A percentile compares a stretch with the other conserved stretches of the same genome.
Evolutionary conservation across 768 basidiomycete genomes (phyloP).

Genomic region (Leccinellum albellum): DNA sequence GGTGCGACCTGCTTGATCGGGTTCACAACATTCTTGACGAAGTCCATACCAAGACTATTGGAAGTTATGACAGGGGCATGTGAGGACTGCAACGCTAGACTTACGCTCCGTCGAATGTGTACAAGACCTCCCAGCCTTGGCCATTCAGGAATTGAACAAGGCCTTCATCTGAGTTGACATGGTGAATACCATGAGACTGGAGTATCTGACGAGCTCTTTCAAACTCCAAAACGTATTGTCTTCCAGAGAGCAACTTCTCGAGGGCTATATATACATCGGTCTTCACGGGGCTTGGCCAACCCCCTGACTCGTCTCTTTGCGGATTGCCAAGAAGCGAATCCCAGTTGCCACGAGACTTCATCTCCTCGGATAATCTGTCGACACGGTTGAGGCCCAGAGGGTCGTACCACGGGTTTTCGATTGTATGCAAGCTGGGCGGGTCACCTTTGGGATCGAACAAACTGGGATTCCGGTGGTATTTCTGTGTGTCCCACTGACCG

Average conservation of each 20-base stretch:
- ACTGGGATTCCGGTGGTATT: slow-evolving; percentile 32
- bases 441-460: slow-evolving; percentile 20
- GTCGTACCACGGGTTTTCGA: slow-evolving; percentile 42
- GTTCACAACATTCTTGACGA: slow-evolving; percentile 38
- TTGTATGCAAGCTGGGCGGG: slow-evolving; percentile 29
- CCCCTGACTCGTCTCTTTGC: slow-evolving; percentile 13
- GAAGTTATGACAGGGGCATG: slow-evolving; percentile 5
- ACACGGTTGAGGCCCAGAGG: slow-evolving; percentile 35
- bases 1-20: slow-evolving; percentile 37
- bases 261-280: slow-evolving; percentile 19
- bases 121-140: slow-evolving; percentile 35
- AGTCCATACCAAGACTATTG: slow-evolving; percentile 41
- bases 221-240: slow-evolving; percentile 19
- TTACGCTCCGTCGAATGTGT: slow-evolving; percentile 40
- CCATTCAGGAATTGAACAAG: slow-evolving; percentile 28
- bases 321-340: slow-evolving; percentile 12
- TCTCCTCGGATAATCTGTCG: slow-evolving; percentile 32
- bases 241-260: slow-evolving; percentile 15
- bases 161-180: slow-evolving; percentile 25
- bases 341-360: slow-evolving; percentile 33
- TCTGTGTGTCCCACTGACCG: slow-evolving; percentile 37
- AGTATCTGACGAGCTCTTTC: slow-evolving; percentile 23
- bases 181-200: slow-evolving; percentile 8
- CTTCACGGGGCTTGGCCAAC: slow-evolving; percentile 22
- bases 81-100: slow-evolving; percentile 6